These are phyloP conservation scores for Aspergillus asperescens DNA, from an alignment of 495 filamentous ascomycete genomes.

Conservation along the genomic window DNA sequence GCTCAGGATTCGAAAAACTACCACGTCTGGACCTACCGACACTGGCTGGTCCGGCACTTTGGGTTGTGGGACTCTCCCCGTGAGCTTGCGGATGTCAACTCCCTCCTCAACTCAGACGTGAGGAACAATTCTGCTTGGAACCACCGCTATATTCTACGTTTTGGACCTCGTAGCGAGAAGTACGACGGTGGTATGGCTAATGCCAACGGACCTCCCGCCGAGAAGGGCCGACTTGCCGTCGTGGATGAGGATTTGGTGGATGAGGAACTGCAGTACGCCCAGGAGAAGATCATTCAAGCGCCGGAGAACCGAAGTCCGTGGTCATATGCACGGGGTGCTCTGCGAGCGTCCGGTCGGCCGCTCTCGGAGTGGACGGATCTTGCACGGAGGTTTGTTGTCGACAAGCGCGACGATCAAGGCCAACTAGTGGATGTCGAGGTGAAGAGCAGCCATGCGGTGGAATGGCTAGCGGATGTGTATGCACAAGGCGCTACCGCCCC, in stretches of 20 bases:
- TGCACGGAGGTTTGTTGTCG: constrained; percentile 56
- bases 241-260: constrained; percentile 61
- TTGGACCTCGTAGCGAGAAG: constrained; percentile 50
- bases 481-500: constrained; percentile 42
- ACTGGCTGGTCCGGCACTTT: constrained; percentile 86
- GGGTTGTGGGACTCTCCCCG: constrained; percentile 57
- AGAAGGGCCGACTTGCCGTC: constrained; percentile 36
- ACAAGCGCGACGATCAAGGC: constrained; percentile 37
- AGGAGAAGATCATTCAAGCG: constrained; percentile 65
- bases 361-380: constrained; percentile 59
- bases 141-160: constrained; percentile 87
- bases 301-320: constrained; percentile 93
- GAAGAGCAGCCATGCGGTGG: constrained; percentile 79
- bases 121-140: constrained; percentile 97
- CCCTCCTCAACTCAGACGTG: constrained; percentile 68
- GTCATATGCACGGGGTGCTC: constrained; percentile 79
- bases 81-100: constrained; percentile 67
- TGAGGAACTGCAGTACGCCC: constrained; percentile 66
- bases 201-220: constrained; percentile 31
- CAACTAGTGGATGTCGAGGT: constrained; percentile 35
- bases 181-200: constrained; percentile 44
- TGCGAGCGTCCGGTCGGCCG: constrained; percentile 56
- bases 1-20: constrained; percentile 90
- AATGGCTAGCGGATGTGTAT: constrained; percentile 80
- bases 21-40: constrained; percentile 95